phyloP scores from a whole-genome alignment of 2,329 filamentous ascomycete species.

The Ophiocordyceps robertsii region DNA sequence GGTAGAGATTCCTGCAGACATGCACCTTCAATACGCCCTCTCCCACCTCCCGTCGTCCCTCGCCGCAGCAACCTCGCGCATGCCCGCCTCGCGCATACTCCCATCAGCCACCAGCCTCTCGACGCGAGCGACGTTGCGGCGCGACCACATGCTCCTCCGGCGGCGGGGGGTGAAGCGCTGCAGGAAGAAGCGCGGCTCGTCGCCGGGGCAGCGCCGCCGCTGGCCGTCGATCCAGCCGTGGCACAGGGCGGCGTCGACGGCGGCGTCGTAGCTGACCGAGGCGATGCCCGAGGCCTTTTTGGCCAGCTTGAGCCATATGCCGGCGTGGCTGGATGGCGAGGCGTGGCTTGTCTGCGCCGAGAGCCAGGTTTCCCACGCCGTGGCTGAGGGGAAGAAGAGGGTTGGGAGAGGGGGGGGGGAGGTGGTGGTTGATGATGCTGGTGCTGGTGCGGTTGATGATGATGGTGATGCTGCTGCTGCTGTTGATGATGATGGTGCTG shows the following conservation, averaged over 20 bases:
- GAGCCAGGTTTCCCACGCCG: constrained; percentile 25
- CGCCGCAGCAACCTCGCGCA: constrained; percentile 37
- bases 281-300: constrained; percentile 30
- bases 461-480: not conserved
- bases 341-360: constrained; percentile 5
- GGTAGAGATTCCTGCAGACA: too few relatives aligned
- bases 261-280: constrained; percentile 34
- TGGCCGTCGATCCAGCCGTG: constrained; percentile 53
- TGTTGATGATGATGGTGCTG: not conserved
- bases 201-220: constrained; percentile 19
- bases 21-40: constrained; percentile 30
- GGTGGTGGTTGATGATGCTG: not conserved
- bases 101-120: constrained; percentile 27
- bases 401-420: constrained; percentile 2
- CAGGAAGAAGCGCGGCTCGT: constrained; percentile 30
- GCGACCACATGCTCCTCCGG: constrained; percentile 42
- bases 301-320: constrained; percentile 33
- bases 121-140: constrained; percentile 42
- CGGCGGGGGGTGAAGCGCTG: constrained; percentile 47
- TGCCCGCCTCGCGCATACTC: constrained; percentile 33
- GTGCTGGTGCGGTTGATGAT: not conserved
- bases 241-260: constrained; percentile 43
- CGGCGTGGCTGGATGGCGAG: constrained; percentile 17
- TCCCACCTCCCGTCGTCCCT: constrained; percentile 45
- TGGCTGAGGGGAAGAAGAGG: constrained; percentile 14